These are phyloP conservation scores for Pilasporangium apinafurcum DNA, from an alignment of 352 stramenopile species.

Conservation along the genomic window DNA sequence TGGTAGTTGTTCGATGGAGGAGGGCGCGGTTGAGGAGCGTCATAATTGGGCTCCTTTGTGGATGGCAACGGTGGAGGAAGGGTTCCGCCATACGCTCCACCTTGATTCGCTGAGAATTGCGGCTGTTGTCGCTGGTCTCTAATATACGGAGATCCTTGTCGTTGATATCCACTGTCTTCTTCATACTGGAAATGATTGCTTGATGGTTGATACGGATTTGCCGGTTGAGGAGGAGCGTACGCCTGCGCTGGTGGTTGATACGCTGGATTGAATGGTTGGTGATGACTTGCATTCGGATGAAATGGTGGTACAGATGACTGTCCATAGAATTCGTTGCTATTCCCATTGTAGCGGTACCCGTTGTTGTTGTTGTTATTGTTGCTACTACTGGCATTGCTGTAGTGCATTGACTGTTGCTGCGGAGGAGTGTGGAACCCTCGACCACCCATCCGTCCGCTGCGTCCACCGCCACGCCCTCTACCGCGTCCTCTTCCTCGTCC, in stretches of 20 bases:
- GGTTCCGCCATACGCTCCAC: too few relatives aligned
- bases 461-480: constrained; percentile 20
- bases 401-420: constrained; percentile 1
- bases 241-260: constrained; percentile 15
- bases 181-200: background rate
- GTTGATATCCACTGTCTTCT: constrained; percentile 7
- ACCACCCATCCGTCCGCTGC: constrained; percentile 22
- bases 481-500: background rate
- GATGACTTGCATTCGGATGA: too few relatives aligned
- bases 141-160: too few relatives aligned
- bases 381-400: background rate
- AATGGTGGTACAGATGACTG: too few relatives aligned
- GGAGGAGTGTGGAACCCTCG: constrained; percentile 6
- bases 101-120: too few relatives aligned
- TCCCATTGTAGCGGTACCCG: background rate
- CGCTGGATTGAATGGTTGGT: too few relatives aligned
- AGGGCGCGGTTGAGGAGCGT: background rate
- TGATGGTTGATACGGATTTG: background rate
- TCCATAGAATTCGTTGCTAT: background rate
- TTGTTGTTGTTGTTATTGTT: constrained; percentile 3
- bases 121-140: constrained; percentile 6
- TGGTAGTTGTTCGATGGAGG: constrained; percentile 4
- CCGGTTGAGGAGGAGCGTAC: constrained; percentile 15
- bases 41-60: background rate
- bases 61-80: too few relatives aligned